Evolutionary conservation across 495 filamentous ascomycete species (phyloP).

Genomic region (Pyrenopolyporus hunteri): DNA sequence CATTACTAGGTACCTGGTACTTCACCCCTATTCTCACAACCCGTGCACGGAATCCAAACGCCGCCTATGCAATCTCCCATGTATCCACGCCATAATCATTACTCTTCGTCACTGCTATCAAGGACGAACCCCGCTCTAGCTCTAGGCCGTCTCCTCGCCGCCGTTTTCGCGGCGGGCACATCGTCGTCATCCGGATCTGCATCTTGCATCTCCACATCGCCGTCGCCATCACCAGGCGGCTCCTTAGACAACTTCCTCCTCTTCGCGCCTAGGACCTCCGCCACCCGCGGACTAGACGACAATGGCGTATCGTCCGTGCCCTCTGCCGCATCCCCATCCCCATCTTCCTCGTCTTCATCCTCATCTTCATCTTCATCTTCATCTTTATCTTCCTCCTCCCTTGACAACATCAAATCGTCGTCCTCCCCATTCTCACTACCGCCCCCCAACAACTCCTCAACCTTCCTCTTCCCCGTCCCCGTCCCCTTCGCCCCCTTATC

Average conservation of each 20-base stretch:
- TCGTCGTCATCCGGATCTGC: conserved; percentile 30
- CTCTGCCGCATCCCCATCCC: conserved; percentile 34
- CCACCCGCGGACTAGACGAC: conserved; percentile 37
- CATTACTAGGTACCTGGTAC: no score
- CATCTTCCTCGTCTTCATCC: conserved; percentile 37
- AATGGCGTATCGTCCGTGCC: conserved; percentile 36
- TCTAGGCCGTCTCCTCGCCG: conserved; percentile 44
- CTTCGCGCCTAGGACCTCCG: conserved; percentile 23
- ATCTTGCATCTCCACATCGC: conserved; percentile 4
- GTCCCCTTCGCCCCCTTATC: conserved; percentile 11
- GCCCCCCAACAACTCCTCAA: conserved; percentile 16
- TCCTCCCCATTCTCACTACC: conserved; percentile 44
- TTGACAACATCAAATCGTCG: conserved; percentile 38
- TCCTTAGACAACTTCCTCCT: conserved; percentile 39
- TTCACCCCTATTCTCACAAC: no score
- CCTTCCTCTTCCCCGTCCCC: conserved; percentile 37
- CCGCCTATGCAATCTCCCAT: conserved; percentile 21
- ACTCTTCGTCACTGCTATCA: conserved; percentile 63
- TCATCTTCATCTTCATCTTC: conserved; percentile 35
- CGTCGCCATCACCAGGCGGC: conserved; percentile 8
- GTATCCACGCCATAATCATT: conserved; percentile 4
- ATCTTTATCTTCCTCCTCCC: conserved; percentile 17
- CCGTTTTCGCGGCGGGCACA: conserved; percentile 36
- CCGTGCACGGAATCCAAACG: conserved; percentile 11
- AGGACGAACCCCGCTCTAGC: conserved; percentile 59